Base-by-base conservation (phyloP, 768 basidiomycete species). In the Boletales sp. region DNA sequence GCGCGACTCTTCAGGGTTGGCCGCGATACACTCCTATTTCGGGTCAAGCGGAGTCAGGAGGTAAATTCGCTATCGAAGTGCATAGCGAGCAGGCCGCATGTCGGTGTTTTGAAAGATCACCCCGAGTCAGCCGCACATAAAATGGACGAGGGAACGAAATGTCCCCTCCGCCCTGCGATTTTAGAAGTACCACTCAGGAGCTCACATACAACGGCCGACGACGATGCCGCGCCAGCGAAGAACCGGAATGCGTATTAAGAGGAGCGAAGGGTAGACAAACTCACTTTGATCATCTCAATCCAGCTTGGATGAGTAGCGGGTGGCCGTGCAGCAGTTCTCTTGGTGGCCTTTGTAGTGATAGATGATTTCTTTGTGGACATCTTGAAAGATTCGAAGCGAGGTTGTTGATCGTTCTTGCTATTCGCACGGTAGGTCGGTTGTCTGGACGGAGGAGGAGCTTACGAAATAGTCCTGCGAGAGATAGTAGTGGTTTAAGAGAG, bases 201-300 rank as follows among this genome's bases (percentile, higher is more conserved):
- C 41, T 37, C 48, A 56, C 51, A 57, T 50, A 40, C 36, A 37
- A 47, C 40, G 45, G 40, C 43, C 39, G 31, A 40, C 40, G 17
- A 30, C 15, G 45, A 56, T 46, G 29, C 43, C 19, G 42, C 37
- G 34, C 47, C 49, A 34, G 47, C 47, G 27, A 34, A 40, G 50
- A 37, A 15, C 50, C 58, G 54, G 45, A 58, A 43, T 58, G 55
- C 39, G 49, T 57, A 30, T 40, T 15, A 35, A 43, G 30, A 41
- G 36, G 47, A 38, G 49, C 15, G 56, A 58, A 47, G 53, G 44
- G 45, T 47, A 31, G 30, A 41, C 51, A 32, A 56, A 57, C 75
- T 64, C 60, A 86, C 87, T 77, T 87, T 88, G 68, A 90, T 88
- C 87, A 90, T 90, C 48, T 89, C 86, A 50, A 82, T 73, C 86